A percentile compares a stretch with the other conserved stretches of the same genome.
Conservation (phyloP, 345 rosid species). For the Dimocarpus longan region DNA sequence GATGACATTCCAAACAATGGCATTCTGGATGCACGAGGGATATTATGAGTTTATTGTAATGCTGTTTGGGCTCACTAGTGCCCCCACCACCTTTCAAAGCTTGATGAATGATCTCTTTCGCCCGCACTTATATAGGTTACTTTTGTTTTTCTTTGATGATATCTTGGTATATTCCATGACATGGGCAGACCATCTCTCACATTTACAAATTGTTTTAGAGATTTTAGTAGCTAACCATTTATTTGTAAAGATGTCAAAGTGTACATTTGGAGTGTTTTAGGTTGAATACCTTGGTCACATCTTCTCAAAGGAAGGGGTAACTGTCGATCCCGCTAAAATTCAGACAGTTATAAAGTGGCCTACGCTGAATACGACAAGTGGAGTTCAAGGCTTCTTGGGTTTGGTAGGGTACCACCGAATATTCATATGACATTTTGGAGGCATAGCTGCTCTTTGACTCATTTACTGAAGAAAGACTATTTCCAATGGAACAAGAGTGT, state of each 20-base stretch:
- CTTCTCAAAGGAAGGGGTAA: not conserved
- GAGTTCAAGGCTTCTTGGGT: not conserved
- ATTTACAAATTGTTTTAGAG: not conserved
- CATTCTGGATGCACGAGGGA: too few relatives aligned
- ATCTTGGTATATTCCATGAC: not conserved
- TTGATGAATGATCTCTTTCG: not conserved
- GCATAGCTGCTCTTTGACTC: too few relatives aligned
- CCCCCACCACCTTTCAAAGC: not conserved
- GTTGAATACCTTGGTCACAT: constrained; percentile 7
- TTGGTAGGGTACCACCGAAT: not conserved
- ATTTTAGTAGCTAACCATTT: not conserved
- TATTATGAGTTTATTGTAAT: too few relatives aligned
- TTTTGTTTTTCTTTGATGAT: constrained; percentile 15
- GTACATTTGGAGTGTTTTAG: not conserved
- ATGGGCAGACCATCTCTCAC: not conserved
- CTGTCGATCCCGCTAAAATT: not conserved
- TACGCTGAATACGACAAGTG: not conserved
- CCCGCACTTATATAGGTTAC: not conserved
- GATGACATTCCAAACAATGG: too few relatives aligned
- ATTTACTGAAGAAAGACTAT: too few relatives aligned
- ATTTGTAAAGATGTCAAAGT: not conserved
- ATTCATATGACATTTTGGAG: not conserved
- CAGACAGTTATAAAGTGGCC: not conserved
- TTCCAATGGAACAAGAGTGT: too few relatives aligned
- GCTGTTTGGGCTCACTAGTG: too few relatives aligned